A percentile compares a stretch with the other conserved stretches of the same genome.
Evolutionary conservation across 2,329 filamentous ascomycete genomes (phyloP).

Genomic region (Pyrenophora teres): DNA sequence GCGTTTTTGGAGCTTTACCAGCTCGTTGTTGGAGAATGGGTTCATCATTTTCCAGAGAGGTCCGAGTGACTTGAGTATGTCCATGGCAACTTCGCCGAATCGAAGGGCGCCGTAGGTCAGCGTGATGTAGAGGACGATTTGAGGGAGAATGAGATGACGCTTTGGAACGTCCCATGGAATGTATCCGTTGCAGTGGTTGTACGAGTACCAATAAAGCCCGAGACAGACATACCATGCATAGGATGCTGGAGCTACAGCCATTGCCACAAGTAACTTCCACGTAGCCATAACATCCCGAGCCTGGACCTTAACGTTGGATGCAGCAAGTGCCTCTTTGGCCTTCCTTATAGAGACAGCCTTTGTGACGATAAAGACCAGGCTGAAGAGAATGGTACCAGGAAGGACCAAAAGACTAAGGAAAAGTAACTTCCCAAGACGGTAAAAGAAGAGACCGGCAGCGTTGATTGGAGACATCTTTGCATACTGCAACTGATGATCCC

Average conservation of each 20-base stretch:
- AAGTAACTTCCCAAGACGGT: conserved; percentile 76
- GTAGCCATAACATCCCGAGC: conserved; percentile 49
- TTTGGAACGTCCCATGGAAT: conserved; percentile 80
- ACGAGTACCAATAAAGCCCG: conserved; percentile 40
- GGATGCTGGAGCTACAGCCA: conserved; percentile 43
- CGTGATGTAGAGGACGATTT: conserved; percentile 79
- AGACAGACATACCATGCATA: conserved; percentile 42
- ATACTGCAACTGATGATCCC: conserved; percentile 94
- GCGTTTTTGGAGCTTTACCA: conserved; percentile 74
- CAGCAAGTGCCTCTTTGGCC: conserved; percentile 46
- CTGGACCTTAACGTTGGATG: conserved; percentile 49
- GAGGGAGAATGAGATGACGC: conserved; percentile 63
- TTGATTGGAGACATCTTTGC: conserved; percentile 78
- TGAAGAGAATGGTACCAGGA: conserved; percentile 84
- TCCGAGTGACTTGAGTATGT: conserved; percentile 91
- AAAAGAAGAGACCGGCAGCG: conserved; percentile 77
- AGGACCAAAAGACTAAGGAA: conserved; percentile 80
- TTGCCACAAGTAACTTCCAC: conserved; percentile 49
- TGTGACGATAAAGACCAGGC: conserved; percentile 50
- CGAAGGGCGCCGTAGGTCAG: conserved; percentile 92
- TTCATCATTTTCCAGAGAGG: conserved; percentile 85
- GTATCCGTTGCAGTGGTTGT: conserved; percentile 79
- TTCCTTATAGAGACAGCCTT: conserved; percentile 48
- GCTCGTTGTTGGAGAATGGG: conserved; percentile 80
- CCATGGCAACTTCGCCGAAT: conserved; percentile 98